Percentiles rank a stretch among this genome's conserved stretches.
Evolutionary conservation across 495 filamentous ascomycete genomes (phyloP).

Genomic region (Poronia punctata): DNA sequence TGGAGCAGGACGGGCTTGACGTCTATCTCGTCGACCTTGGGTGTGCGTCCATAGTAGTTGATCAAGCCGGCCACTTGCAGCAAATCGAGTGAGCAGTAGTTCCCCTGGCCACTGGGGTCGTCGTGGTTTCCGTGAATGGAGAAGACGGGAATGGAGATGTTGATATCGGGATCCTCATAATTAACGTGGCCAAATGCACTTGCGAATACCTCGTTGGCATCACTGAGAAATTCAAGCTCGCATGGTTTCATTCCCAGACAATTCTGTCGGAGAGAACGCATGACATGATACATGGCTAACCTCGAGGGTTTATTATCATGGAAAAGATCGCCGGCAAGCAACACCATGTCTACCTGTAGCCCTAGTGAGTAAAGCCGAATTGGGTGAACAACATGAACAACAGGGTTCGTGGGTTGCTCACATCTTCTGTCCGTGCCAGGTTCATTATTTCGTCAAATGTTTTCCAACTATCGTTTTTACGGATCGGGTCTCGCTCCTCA

Average conservation of each 20-base stretch:
- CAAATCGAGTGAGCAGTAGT: constrained; percentile 81
- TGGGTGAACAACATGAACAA: constrained; percentile 1
- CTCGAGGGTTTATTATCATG: constrained; percentile 98
- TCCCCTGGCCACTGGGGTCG: constrained; percentile 89
- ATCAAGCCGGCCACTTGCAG: constrained; percentile 84
- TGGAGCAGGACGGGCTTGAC: constrained; percentile 88
- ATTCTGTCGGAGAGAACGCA: constrained; percentile 85
- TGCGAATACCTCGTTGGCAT: constrained; percentile 81
- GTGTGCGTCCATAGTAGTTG: constrained; percentile 92
- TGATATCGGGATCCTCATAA: constrained; percentile 96
- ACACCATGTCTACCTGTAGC: constrained; percentile 74
- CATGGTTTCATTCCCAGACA: constrained; percentile 93
- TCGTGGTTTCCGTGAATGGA: constrained; percentile 99
- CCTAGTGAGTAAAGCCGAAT: constrained; percentile 4
- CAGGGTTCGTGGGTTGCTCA: constrained; percentile 16
- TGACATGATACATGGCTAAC: constrained; percentile 94
- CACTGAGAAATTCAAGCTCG: constrained; percentile 89
- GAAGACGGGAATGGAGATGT: constrained; percentile 94
- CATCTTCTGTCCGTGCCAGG: constrained; percentile 77
- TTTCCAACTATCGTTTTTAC: constrained; percentile 94
- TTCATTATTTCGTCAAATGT: constrained; percentile 95
- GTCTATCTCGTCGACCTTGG: constrained; percentile 85
- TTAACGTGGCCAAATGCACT: constrained; percentile 87
- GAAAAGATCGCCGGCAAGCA: constrained; percentile 91
- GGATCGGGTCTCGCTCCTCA: constrained; percentile 85